Evolutionary conservation across 768 basidiomycete species (phyloP).

Genomic region (Megacollybia marginata): DNA sequence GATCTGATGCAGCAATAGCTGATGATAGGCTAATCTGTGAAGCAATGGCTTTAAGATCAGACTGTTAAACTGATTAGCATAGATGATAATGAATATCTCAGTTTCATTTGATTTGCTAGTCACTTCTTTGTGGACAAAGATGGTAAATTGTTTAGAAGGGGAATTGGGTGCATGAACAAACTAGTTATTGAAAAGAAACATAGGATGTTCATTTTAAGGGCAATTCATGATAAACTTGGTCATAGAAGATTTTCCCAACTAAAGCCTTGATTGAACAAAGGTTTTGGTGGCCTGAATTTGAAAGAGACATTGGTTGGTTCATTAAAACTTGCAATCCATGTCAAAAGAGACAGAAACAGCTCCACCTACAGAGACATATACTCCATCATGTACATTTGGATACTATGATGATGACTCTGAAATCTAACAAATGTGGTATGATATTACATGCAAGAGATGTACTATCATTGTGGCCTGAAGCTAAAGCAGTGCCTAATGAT

Average conservation of each 20-base stretch:
- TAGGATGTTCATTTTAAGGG: not conserved
- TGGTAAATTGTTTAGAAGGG: constrained; percentile 7
- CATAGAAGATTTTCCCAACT: constrained; percentile 9
- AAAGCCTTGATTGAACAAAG: constrained; percentile 1
- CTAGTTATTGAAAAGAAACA: constrained; percentile 11
- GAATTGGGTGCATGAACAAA: constrained; percentile 4
- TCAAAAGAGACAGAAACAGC: constrained; percentile 18
- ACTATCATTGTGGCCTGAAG: constrained; percentile 15
- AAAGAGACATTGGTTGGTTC: constrained; percentile 22
- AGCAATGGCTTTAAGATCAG: no score
- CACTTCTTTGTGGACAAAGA: constrained; percentile 14
- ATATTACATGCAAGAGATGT: constrained; percentile 19
- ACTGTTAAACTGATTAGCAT: no score
- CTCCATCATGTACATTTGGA: constrained; percentile 19
- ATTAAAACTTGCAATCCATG: constrained; percentile 24
- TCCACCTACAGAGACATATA: constrained; percentile 18
- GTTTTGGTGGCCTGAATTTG: constrained; percentile 17
- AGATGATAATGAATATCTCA: no score
- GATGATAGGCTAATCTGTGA: no score
- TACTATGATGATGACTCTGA: constrained; percentile 19
- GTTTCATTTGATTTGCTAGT: constrained; percentile 2
- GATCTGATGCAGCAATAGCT: no score
- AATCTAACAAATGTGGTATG: constrained; percentile 11
- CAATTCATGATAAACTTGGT: not conserved
- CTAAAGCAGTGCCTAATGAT: constrained; percentile 11